These are phyloP conservation scores for Cyclotella cryptica DNA, from an alignment of 108 stramenopile species.

Conservation along the genomic window DNA sequence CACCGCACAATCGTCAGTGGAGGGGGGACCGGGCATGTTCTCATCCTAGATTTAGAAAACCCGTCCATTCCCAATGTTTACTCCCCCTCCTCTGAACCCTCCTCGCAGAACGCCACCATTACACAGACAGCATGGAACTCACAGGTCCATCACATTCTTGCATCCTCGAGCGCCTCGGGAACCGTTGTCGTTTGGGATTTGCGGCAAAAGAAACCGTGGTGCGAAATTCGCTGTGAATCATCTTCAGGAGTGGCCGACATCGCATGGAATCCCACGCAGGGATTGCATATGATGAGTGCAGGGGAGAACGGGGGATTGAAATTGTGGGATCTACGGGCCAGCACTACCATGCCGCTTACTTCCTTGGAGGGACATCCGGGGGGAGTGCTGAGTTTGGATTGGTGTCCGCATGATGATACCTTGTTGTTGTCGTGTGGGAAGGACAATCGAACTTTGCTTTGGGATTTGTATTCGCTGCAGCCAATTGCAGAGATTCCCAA, in stretches of 20 bases:
- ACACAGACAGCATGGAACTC: constrained; percentile 95
- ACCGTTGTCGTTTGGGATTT: constrained; percentile 95
- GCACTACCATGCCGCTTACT: constrained; percentile 92
- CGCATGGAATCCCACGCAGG: constrained; percentile 96
- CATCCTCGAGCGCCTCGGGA: constrained; percentile 87
- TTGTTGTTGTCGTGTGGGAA: constrained; percentile 88
- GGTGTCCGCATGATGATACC: constrained; percentile 96
- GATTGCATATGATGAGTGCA: constrained; percentile 94
- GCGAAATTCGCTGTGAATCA: constrained; percentile 80
- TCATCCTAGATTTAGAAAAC: constrained; percentile 5
- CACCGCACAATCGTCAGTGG: not conserved
- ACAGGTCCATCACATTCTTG: constrained; percentile 95
- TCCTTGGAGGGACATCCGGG: constrained; percentile 88
- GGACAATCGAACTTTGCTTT: constrained; percentile 96
- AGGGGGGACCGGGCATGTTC: not conserved
- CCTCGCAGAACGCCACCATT: constrained; percentile 79
- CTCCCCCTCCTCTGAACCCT: constrained; percentile 20
- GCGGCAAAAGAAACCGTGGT: constrained; percentile 95
- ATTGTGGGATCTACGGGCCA: constrained; percentile 94
- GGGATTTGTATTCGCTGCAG: constrained; percentile 90
- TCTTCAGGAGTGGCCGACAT: constrained; percentile 79
- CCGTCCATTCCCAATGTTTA: not conserved
- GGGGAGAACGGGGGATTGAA: constrained; percentile 94
- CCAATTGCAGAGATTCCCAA: constrained; percentile 92
- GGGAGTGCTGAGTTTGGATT: constrained; percentile 91